Conservation (phyloP, 1,139 yeast genomes). For the Diutina neorugosa region DNA sequence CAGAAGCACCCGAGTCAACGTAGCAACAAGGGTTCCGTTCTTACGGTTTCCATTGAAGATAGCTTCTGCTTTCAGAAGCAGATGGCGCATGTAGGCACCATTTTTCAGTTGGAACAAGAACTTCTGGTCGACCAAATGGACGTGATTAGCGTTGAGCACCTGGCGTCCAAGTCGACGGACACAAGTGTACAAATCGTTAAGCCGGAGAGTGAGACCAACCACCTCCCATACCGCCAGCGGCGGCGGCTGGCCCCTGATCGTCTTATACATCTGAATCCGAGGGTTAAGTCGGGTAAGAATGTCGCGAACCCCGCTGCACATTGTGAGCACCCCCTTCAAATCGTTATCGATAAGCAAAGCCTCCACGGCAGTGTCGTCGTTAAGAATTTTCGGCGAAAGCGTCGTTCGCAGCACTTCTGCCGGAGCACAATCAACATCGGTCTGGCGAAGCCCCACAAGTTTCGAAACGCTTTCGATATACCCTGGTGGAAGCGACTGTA, state of each 20-base stretch:
- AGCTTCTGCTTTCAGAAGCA: constrained; percentile 28
- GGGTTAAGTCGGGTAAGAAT: constrained; percentile 18
- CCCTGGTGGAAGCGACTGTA: not conserved
- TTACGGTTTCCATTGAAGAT: constrained; percentile 35
- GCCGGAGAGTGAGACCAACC: constrained; percentile 29
- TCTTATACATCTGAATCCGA: constrained; percentile 13
- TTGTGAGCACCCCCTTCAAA: constrained; percentile 20
- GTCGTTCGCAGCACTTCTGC: not conserved
- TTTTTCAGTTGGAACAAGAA: constrained; percentile 19
- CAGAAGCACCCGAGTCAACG: constrained; percentile 31
- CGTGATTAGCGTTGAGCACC: constrained; percentile 27
- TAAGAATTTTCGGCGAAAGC: not conserved
- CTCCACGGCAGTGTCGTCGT: constrained; percentile 7
- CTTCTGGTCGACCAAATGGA: constrained; percentile 29
- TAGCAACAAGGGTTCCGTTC: constrained; percentile 41
- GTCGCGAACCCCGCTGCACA: constrained; percentile 13
- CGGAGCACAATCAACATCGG: not conserved
- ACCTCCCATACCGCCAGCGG: constrained; percentile 38
- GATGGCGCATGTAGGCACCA: constrained; percentile 16
- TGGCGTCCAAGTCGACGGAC: constrained; percentile 33
- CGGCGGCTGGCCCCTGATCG: constrained; percentile 23
- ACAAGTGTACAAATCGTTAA: constrained; percentile 34
- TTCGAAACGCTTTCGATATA: not conserved
- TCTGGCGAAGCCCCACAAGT: not conserved
- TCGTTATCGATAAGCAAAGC: constrained; percentile 33